Conservation (phyloP, 257 asterid genomes). For the Nicotiana otophora region DNA sequence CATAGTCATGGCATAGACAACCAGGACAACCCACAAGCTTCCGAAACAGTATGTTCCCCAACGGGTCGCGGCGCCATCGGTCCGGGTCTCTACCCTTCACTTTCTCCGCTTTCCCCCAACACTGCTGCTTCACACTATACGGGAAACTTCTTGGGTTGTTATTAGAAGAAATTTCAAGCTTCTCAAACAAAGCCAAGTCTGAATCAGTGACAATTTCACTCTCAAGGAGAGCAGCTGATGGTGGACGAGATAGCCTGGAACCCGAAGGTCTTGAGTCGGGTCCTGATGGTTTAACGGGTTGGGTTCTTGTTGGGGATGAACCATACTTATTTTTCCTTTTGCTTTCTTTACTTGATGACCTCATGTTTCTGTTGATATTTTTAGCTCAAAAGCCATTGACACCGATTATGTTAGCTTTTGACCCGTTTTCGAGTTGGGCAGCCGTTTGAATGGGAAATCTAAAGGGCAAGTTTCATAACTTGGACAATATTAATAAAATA, state of each 20-base stretch:
- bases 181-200: slow-evolving; percentile 41
- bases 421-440: neutral
- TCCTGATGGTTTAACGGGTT: slow-evolving; percentile 19
- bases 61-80: slow-evolving; percentile 83
- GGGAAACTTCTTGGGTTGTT: slow-evolving; percentile 84
- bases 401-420: neutral
- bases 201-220: slow-evolving; percentile 36
- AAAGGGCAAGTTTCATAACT: too few relatives aligned
- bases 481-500: too few relatives aligned
- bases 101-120: slow-evolving; percentile 91
- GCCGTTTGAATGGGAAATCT: neutral
- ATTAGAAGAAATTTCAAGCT: slow-evolving; percentile 37
- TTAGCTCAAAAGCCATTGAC: neutral
- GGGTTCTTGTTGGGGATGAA: slow-evolving; percentile 12
- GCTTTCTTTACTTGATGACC: slow-evolving; percentile 18
- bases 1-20: slow-evolving; percentile 95
- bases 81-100: slow-evolving; percentile 89
- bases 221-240: slow-evolving; percentile 42
- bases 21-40: slow-evolving; percentile 98
- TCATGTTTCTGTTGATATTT: slow-evolving; percentile 13
- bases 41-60: slow-evolving; percentile 72
- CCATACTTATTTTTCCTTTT: slow-evolving; percentile 13
- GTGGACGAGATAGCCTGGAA: slow-evolving; percentile 29
- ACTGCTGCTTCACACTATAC: slow-evolving; percentile 75
- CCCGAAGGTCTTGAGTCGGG: slow-evolving; percentile 30